Evolutionary conservation across 225 moss, liverwort and hornwort genomes (phyloP).

Genomic region (Bryum argenteum): DNA sequence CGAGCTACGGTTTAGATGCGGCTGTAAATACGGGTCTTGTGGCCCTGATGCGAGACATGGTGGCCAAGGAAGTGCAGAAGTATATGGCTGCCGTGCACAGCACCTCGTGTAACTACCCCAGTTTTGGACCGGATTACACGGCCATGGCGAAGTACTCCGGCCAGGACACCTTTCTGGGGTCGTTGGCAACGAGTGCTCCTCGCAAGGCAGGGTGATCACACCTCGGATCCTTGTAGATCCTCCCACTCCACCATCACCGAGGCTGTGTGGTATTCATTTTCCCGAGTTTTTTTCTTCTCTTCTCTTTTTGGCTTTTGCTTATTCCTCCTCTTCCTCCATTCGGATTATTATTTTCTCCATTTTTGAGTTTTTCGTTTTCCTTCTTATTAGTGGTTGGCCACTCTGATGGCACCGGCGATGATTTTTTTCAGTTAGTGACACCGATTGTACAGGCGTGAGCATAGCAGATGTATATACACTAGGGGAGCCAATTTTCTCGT

Average conservation of each 20-base stretch:
- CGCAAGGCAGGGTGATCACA: slow-evolving; percentile 81
- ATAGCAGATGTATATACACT: slow-evolving; percentile 45
- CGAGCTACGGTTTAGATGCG: slow-evolving; percentile 75
- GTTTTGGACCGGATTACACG: slow-evolving; percentile 51
- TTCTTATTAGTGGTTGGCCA: slow-evolving; percentile 18
- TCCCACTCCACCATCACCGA: not conserved
- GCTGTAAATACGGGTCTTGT: slow-evolving; percentile 81
- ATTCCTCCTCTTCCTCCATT: slow-evolving; percentile 15
- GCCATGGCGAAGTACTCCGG: slow-evolving; percentile 59
- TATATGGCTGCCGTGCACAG: slow-evolving; percentile 78
- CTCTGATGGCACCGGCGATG: slow-evolving; percentile 31
- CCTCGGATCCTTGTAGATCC: slow-evolving; percentile 9
- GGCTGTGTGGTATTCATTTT: slow-evolving; percentile 42
- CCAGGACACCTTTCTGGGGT: slow-evolving; percentile 64
- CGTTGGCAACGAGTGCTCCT: slow-evolving; percentile 63
- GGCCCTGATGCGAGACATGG: slow-evolving; percentile 92
- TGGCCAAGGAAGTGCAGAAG: slow-evolving; percentile 86
- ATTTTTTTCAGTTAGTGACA: slow-evolving; percentile 33
- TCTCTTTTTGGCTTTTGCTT: slow-evolving; percentile 14
- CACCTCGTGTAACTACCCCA: slow-evolving; percentile 54
- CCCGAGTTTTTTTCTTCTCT: slow-evolving; percentile 28
- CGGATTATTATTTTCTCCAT: slow-evolving; percentile 42
- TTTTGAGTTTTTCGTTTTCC: slow-evolving; percentile 34
- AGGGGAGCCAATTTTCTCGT: slow-evolving; percentile 44
- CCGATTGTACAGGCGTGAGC: slow-evolving; percentile 47